Evolutionary conservation across 1,284 basidiomycete genomes (phyloP).

Genomic region (Sporisorium scitamineum): DNA sequence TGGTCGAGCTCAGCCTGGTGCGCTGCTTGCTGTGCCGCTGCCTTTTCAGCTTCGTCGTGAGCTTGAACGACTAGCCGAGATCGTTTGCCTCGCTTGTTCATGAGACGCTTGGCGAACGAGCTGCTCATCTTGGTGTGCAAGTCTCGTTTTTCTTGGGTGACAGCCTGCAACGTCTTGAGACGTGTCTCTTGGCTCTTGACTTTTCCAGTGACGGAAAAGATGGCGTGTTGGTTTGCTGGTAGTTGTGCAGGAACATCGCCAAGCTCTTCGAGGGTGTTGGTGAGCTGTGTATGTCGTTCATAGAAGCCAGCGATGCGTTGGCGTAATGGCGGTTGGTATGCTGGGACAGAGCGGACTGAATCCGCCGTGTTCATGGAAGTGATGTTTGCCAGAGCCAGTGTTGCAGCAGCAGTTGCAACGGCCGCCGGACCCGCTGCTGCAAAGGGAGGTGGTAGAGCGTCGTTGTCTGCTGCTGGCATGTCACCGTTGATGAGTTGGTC

Average conservation of each 20-base stretch:
- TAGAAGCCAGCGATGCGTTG: constrained; percentile 29
- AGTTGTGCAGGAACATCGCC: constrained; percentile 41
- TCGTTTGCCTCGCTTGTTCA: constrained; percentile 35
- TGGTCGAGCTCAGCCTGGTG: constrained; percentile 31
- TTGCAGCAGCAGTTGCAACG: constrained; percentile 29
- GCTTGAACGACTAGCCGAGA: constrained; percentile 19
- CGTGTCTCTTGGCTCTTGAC: constrained; percentile 41
- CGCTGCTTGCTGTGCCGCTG: constrained; percentile 19
- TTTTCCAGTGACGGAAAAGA: constrained; percentile 39
- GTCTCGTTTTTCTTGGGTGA: constrained; percentile 23
- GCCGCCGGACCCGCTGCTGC: constrained; percentile 12
- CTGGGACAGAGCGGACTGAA: constrained; percentile 30
- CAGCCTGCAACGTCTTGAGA: constrained; percentile 28
- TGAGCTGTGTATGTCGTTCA: constrained; percentile 37
- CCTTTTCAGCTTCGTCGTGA: constrained; percentile 25
- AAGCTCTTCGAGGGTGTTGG: constrained; percentile 16
- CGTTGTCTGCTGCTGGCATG: not conserved
- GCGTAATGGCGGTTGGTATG: constrained; percentile 37
- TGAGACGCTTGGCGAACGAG: constrained; percentile 35
- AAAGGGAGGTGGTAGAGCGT: constrained; percentile 24
- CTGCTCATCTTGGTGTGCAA: constrained; percentile 30
- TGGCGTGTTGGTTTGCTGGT: constrained; percentile 28
- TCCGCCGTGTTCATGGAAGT: constrained; percentile 7
- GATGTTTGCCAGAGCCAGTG: constrained; percentile 17
- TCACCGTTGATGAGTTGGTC: constrained; percentile 22